These are phyloP conservation scores for Pseudocercospora macadamiae DNA, from an alignment of 2,329 filamentous ascomycete genomes.

Conservation along the genomic window DNA sequence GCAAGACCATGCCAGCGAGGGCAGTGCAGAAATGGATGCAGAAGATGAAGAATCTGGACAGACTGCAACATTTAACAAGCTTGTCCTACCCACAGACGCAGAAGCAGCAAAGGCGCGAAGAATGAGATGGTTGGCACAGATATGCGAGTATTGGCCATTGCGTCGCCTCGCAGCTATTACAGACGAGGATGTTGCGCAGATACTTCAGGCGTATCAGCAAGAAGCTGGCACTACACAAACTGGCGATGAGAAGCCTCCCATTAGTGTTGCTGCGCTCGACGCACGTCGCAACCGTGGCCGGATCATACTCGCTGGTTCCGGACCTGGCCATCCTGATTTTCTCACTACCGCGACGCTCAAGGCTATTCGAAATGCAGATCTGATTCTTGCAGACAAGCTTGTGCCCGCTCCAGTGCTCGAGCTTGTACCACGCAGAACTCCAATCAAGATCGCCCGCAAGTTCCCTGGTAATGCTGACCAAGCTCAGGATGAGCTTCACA, in stretches of 20 bases:
- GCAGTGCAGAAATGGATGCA: conserved; percentile 47
- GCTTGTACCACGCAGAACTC: conserved; percentile 85
- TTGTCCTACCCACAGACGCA: conserved; percentile 74
- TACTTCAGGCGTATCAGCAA: conserved; percentile 72
- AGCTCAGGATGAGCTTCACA: conserved; percentile 86
- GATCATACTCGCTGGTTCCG: conserved; percentile 88
- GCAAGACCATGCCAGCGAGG: conserved; percentile 65
- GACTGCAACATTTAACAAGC: conserved; percentile 77
- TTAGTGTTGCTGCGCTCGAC: conserved; percentile 35
- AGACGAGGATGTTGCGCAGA: conserved; percentile 74
- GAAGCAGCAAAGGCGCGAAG: conserved; percentile 76
- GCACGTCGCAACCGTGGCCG: conserved; percentile 57
- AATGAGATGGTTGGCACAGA: conserved; percentile 91
- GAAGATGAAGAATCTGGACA: conserved; percentile 71
- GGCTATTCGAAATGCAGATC: conserved; percentile 72
- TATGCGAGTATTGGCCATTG: conserved; percentile 98
- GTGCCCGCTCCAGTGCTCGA: conserved; percentile 83
- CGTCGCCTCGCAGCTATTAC: conserved; percentile 76
- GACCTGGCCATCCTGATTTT: conserved; percentile 89
- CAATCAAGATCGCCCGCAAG: conserved; percentile 90
- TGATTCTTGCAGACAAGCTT: conserved; percentile 85
- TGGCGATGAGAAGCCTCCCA: conserved; percentile 33
- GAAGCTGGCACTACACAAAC: conserved; percentile 37
- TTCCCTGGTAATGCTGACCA: conserved; percentile 96
- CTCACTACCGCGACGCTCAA: conserved; percentile 81